Base-by-base conservation (phyloP, 1,284 basidiomycete genomes). In the Rhodotorula sp. region DNA sequence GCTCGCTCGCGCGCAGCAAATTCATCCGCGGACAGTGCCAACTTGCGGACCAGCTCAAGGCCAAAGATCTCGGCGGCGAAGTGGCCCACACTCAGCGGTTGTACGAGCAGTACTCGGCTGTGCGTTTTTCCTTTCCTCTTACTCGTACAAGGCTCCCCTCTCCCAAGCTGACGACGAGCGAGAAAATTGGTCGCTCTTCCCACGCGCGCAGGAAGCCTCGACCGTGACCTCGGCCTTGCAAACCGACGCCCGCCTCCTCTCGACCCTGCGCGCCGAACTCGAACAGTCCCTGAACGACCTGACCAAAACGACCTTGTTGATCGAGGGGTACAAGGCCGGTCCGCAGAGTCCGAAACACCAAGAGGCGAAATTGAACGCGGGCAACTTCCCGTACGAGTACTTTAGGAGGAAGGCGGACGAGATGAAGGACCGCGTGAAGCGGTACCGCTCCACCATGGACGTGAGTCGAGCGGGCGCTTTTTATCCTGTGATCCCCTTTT, bases 331-430 rank as follows among this genome's bases (percentile, higher is more conserved):
- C 65, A 88, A 71, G 64, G 70, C 89, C 90, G 47, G 54, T 18
- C 67, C 56, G 18, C 10, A n/a, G 43, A 21, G 54, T 78, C 81
- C 91, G 59, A 89, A 89, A 79, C 82, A 84, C 4, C 90, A 89
- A 81, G 87, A 87, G 23, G 90, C 91, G 61, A 88, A 90, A 81
- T 43, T 43, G 54, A 86, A 87, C 1, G 87, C 91, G 31, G 87
- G 90, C 80, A 90, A 91, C 77, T 93, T 92, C 81, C 91, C 91
- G n/a, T 83, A 90, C 23, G 90, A 92, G 89, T 91, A 88, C 82
- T 92, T 92, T 82, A 85, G 83, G 49, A 86, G 90, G 34, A 86
- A 90, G 52, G 87, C 89, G 26, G 85, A 87, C 69, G 86, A 91
- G 76, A 89, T 92, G 86, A 84, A 85, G 65, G 87, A 89, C 76